Evolutionary conservation across 768 basidiomycete genomes (phyloP).

Genomic region (Russula dissimulans): DNA sequence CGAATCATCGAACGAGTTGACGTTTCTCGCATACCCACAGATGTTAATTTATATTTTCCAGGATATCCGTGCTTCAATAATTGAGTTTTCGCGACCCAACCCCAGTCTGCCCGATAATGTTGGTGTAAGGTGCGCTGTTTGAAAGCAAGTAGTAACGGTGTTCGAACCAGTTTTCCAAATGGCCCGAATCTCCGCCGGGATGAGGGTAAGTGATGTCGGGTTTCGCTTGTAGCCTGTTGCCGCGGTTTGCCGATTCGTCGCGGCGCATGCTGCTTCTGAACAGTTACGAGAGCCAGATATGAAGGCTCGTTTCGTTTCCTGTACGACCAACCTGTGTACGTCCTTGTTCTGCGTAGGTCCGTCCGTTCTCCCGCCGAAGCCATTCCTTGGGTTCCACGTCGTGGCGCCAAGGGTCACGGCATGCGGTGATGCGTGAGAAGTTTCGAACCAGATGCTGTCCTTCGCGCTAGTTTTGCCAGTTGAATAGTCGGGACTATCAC

Average conservation of each 20-base stretch:
- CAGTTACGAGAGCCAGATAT: conserved; percentile 11
- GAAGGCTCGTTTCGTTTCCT: conserved; percentile 1
- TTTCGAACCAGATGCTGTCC: conserved; percentile 3
- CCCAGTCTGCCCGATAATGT: background rate
- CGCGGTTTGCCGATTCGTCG: conserved; percentile 12
- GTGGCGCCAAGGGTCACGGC: conserved; percentile 16
- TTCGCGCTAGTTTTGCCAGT: conserved; percentile 18
- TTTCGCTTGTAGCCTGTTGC: background rate
- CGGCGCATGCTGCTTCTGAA: background rate
- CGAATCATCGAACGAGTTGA: background rate
- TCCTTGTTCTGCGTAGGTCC: background rate
- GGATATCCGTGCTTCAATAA: background rate
- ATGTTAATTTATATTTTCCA: conserved; percentile 11
- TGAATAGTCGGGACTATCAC: conserved; percentile 16
- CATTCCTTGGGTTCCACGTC: conserved; percentile 15
- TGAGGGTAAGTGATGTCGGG: background rate
- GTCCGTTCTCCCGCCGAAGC: conserved; percentile 15
- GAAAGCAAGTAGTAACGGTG: background rate
- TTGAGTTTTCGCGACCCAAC: background rate
- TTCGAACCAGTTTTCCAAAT: background rate
- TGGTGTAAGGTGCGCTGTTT: background rate
- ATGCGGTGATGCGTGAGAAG: conserved; percentile 16
- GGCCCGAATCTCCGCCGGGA: conserved; percentile 9
- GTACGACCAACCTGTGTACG: background rate
- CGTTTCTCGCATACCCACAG: conserved; percentile 14